phyloP scores from a whole-genome alignment of 768 basidiomycete species.

The Mycena rebaudengoi region DNA sequence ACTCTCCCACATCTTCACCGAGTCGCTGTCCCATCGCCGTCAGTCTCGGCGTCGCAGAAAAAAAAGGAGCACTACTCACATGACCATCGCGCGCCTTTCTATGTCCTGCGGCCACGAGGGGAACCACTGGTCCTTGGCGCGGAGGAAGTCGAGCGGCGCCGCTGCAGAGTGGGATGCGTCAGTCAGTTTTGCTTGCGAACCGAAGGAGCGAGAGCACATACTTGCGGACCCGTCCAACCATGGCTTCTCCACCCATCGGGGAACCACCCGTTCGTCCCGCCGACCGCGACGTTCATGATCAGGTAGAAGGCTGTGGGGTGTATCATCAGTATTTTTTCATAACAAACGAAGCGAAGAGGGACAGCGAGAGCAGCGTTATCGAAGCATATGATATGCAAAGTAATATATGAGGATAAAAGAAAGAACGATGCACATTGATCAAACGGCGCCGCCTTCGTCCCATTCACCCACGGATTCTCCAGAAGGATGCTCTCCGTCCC shows the following conservation, averaged over 20 bases:
- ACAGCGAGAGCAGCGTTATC: too few species aligned
- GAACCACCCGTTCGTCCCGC: conserved; percentile 94
- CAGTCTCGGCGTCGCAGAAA: too few species aligned
- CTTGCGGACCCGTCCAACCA: conserved; percentile 78
- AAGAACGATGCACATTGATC: conserved; percentile 71
- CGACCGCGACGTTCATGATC: conserved; percentile 83
- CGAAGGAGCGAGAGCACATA: conserved; percentile 35
- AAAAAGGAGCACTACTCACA: too few species aligned
- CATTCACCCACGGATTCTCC: conserved; percentile 79
- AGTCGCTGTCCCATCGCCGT: too few species aligned
- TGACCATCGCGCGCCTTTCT: too few species aligned
- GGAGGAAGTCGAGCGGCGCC: conserved; percentile 76
- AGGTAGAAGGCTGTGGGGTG: conserved; percentile 81
- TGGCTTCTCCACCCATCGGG: conserved; percentile 85
- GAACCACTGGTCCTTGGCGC: conserved; percentile 68
- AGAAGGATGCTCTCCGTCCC: conserved; percentile 70
- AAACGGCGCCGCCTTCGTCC: conserved; percentile 81
- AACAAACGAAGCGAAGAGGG: background rate
- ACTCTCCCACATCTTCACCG: too few species aligned
- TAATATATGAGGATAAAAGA: background rate
- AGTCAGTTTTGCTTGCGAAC: conserved; percentile 2
- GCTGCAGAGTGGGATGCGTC: conserved; percentile 48
- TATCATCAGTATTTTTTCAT: background rate
- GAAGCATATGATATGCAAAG: too few species aligned
- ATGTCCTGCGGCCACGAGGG: too few species aligned